These are phyloP conservation scores for Papiliotrema nemorosa DNA, from an alignment of 1,284 basidiomycete species.

Conservation along the genomic window DNA sequence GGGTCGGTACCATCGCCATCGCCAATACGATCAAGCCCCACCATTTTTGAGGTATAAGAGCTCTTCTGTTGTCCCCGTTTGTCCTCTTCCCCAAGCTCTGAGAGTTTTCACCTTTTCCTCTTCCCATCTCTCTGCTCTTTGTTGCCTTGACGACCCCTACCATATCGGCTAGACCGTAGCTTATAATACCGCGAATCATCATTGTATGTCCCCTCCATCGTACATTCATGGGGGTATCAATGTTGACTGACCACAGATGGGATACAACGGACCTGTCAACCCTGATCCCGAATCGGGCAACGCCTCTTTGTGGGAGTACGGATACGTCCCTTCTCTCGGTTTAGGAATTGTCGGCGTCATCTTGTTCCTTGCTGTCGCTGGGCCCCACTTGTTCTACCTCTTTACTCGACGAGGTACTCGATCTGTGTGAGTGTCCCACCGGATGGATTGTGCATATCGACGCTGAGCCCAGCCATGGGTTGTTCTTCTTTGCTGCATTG, in stretches of 20 bases:
- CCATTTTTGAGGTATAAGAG: neutral
- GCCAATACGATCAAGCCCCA: no score
- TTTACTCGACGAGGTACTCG: slow-evolving; percentile 23
- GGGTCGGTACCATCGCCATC: no score
- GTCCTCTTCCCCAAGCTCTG: neutral
- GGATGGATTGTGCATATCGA: neutral
- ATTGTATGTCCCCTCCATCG: neutral
- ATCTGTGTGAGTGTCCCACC: slow-evolving; percentile 21
- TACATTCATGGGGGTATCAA: neutral
- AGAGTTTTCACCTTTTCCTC: neutral
- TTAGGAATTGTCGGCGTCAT: slow-evolving; percentile 30
- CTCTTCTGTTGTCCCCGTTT: neutral
- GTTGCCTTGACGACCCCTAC: neutral
- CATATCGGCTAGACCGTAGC: neutral
- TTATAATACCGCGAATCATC: no score
- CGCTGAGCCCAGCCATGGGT: slow-evolving; percentile 13
- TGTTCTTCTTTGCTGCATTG: slow-evolving; percentile 23
- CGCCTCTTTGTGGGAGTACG: slow-evolving; percentile 23
- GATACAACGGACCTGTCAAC: slow-evolving; percentile 24
- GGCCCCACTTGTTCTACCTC: slow-evolving; percentile 23
- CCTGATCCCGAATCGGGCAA: slow-evolving; percentile 13
- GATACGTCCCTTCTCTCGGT: slow-evolving; percentile 29
- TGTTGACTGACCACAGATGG: slow-evolving; percentile 10
- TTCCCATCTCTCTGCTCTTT: neutral
- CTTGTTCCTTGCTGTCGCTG: slow-evolving; percentile 14